Evolutionary conservation across 331 rosid genomes (phyloP), one percentile per base, ranked within the genome.

Genomic region (Malus hybrid): DNA sequence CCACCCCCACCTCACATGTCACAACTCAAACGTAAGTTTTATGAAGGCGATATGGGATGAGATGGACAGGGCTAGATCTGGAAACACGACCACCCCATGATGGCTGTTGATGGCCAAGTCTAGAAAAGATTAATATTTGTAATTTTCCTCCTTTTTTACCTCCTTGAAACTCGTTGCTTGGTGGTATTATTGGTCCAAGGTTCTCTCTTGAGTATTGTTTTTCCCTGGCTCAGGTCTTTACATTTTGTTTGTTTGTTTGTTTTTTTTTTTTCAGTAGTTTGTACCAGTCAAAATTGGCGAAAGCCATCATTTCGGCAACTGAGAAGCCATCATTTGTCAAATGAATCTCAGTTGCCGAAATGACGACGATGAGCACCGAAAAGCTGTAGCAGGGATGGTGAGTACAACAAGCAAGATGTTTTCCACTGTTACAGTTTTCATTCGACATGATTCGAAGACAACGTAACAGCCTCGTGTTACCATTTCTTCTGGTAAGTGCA

Each of bases 61-160:
- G 93, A 86, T 61, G 96, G 93, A 15, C 91, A 90, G 76, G 86
- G 91, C 71, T 86, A 76, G 73, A 90, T 84, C 44, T 85, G 93
- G 97, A 97, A 84, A 81, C 89, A 85, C 65, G 96, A 88, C 76
- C 80, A 60, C 79, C 85, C 80, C 87, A 84, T 22, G 96, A 89
- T 71, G 76, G 74, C 76, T 80, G 91, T 88, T 55, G 80, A 80
- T 75, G 81, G 86, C 68, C 91, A 83, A 71, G 87, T 85, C 72
- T 74, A 81, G 79, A 60, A 14, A 76, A 66, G 50, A 32, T 78
- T 55, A 80, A 52, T 50, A 65, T 59, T 75, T 55, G 6, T 46
- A 69, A 48, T 65, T 73, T 14, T 65, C 20, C 12, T 59, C 39
- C 20, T 75, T 29, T 32, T 29, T 56, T 32, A n/a, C 14, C 24